Base-by-base conservation (phyloP, 2,329 filamentous ascomycete species). In the Aureobasidium leucospermi region DNA sequence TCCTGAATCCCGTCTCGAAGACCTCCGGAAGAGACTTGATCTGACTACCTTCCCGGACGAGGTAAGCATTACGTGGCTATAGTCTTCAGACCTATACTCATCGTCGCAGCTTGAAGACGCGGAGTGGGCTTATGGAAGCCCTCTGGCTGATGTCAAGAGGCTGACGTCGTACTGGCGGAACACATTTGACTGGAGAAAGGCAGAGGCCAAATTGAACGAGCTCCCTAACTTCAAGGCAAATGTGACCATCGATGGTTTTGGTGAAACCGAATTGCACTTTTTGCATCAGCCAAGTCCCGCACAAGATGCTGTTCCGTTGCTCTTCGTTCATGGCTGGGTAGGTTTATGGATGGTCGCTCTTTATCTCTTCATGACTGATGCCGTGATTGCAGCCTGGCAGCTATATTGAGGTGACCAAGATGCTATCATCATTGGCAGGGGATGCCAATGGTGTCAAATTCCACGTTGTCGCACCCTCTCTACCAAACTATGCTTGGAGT, bases 271-370 rank as follows among this genome's bases (percentile, higher is more conserved):
- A 36, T 74, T 89, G 3, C 86, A 89, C 71, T 87, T 85, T 67
- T 69, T 89, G 2, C 82, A 87, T 67, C 76, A 85, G 64, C 75
- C 70, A 56, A 84, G 80, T 64, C 74, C 74, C 2, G 64, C 76
- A 1, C 15, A 34, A 16, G 75, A 76, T 19, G 83, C 84, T 1
- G 81, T 89, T 43, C 86, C 87, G 0, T 67, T 89, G 32, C 69
- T 89, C 1, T 88, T 89, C 68, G 76, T 78, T n/a, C 86, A 89
- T 67, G 85, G 85, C 13, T 88, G 79, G 68, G 60, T 56, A 60
- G 53, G 28, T 38, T 28, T 31, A 19, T 11, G 9, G 32, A 10
- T 15, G 15, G 10, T 42, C 36, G 11, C 28, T 42, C 42, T n/a
- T 46, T 45, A 7, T 43, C 28, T 31, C n/a, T 3, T 29, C 11